Percentiles rank a stretch among this genome's conserved stretches.
phyloP scores from a whole-genome alignment of 306 rosid species.

The Coriaria nepalensis region DNA sequence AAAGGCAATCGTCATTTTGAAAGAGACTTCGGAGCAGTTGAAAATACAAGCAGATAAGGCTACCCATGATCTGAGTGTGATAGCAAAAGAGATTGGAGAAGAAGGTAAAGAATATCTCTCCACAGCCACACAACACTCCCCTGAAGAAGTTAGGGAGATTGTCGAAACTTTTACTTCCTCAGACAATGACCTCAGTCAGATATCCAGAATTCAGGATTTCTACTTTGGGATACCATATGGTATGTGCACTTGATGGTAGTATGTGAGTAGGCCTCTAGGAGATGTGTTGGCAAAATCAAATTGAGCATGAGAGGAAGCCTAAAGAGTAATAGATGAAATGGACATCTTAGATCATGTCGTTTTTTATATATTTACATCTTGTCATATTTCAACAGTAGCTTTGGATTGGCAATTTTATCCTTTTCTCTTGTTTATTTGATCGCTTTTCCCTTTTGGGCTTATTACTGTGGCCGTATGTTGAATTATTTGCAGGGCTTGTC shows the following conservation, averaged over 20 bases:
- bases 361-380: no score
- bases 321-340: no score
- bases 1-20: slow-evolving; percentile 58
- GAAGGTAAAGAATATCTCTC: slow-evolving; percentile 66
- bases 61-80: slow-evolving; percentile 38
- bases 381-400: no score
- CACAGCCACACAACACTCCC: slow-evolving; percentile 57
- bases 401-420: no score
- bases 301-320: no score
- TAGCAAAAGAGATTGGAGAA: slow-evolving; percentile 54
- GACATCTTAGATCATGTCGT: no score
- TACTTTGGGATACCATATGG: slow-evolving; percentile 93
- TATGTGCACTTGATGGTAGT: slow-evolving; percentile 23
- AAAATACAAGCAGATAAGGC: slow-evolving; percentile 80
- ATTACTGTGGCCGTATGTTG: slow-evolving; percentile 6
- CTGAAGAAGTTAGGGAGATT: slow-evolving; percentile 72
- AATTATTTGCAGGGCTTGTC: slow-evolving; percentile 50
- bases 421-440: background rate
- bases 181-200: slow-evolving; percentile 39
- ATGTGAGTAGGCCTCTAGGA: no score
- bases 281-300: no score
- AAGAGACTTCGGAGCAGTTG: slow-evolving; percentile 59
- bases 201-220: slow-evolving; percentile 59
- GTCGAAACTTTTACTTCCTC: slow-evolving; percentile 57
- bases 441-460: background rate